Base-by-base conservation (phyloP, 257 asterid species). In the Striga asiatica region DNA sequence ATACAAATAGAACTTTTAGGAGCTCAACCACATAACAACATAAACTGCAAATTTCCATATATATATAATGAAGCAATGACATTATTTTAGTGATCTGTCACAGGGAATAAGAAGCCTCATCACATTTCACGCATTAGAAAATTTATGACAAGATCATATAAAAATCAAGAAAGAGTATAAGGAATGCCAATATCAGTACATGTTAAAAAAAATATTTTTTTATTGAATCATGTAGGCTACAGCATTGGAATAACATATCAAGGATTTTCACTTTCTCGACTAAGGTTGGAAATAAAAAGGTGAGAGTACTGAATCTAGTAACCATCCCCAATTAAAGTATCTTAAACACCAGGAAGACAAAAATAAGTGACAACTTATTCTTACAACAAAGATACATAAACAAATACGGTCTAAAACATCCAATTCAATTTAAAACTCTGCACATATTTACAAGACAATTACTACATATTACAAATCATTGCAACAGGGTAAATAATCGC, bases 401-500 rank as follows among this genome's bases (percentile, higher is more conserved):
- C 20, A 54, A 21, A 38, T 37, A 9, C 14, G 10, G 57, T 18
- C 54, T 39, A 16, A 35, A 38, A 39, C 56, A 22, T 41, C 27
- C 20, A 25, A n/a, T n/a, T n/a, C n/a, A n/a, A n/a, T n/a, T n/a
- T n/a, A n/a, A 55, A 67, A 53, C 39, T 61, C 37, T 21, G 24
- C 29, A 23, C 17, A 3, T 42, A n/a, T 43, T 18, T 25, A 54
- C 13, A n/a, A 42, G 52, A 25, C 21, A 52, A 22, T 29, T 37
- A 32, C 43, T 35, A 28, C 11, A 46, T 19, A 41, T 13, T 8
- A 25, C 17, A 45, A 43, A 18, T 7, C 45, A 45, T 50, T 16
- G 27, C 46, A 27, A 2, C 0, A 2, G 43, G 31, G 29, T 10
- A 32, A 35, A 13, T 7, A 25, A 37, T 1, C 46, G 20, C 43